Evolutionary conservation across 768 basidiomycete species (phyloP).

Genomic region (Suillus placidus): DNA sequence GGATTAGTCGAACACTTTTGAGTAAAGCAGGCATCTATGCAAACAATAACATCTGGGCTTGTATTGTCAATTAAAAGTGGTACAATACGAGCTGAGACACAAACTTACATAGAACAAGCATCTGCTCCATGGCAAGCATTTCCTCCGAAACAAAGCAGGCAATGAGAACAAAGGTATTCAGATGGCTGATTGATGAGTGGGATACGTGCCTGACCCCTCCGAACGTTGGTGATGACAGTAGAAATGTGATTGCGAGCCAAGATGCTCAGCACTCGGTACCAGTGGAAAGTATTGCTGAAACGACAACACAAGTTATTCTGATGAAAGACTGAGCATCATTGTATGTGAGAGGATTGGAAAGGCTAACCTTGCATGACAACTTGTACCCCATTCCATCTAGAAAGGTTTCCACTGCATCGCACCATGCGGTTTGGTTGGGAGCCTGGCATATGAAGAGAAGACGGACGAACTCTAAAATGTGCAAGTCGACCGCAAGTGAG

Average conservation of each 20-base stretch:
- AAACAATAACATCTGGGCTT: slow-evolving; percentile 22
- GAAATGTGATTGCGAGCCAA: slow-evolving; percentile 25
- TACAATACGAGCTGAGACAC: background rate
- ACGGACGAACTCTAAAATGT: slow-evolving; percentile 32
- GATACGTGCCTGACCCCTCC: background rate
- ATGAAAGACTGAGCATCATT: background rate
- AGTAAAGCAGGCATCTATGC: slow-evolving; percentile 38
- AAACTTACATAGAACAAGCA: background rate
- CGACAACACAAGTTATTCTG: slow-evolving; percentile 28
- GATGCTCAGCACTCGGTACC: slow-evolving; percentile 21
- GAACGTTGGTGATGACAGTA: slow-evolving; percentile 16
- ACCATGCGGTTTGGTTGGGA: slow-evolving; percentile 19
- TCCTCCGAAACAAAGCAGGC: slow-evolving; percentile 19
- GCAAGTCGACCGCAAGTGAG: slow-evolving; percentile 34
- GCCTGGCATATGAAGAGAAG: slow-evolving; percentile 15
- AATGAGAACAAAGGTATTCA: slow-evolving; percentile 14
- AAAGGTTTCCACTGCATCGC: slow-evolving; percentile 19
- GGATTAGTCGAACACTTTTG: slow-evolving; percentile 30
- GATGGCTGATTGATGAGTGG: slow-evolving; percentile 4
- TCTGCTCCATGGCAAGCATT: background rate
- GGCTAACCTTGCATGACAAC: slow-evolving; percentile 16
- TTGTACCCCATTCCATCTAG: slow-evolving; percentile 16
- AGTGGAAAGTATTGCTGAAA: slow-evolving; percentile 28
- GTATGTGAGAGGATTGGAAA: background rate
- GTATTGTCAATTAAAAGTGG: background rate